These are phyloP conservation scores for Eimeria necatrix DNA, from an alignment of 169 alveolate genomes.

Conservation along the genomic window DNA sequence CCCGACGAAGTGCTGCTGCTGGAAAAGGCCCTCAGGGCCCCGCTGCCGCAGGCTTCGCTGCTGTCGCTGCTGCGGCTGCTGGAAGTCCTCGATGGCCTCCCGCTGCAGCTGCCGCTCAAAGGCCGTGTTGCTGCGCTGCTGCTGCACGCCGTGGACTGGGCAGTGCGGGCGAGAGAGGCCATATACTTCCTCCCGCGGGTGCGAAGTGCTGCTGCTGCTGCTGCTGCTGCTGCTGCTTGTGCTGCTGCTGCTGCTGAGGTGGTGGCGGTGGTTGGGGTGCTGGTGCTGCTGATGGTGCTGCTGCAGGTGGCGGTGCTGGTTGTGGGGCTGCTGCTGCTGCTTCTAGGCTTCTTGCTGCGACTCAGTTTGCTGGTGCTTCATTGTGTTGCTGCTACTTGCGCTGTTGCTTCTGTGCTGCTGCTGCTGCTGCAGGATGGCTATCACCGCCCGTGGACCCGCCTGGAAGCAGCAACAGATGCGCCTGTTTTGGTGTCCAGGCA, in stretches of 20 bases:
- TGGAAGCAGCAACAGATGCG: constrained; percentile 63
- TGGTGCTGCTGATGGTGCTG: no score
- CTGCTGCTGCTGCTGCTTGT: neutral
- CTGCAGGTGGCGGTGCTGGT: neutral
- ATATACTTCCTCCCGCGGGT: constrained; percentile 78
- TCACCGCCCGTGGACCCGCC: constrained; percentile 76
- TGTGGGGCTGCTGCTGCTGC: constrained; percentile 17
- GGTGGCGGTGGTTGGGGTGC: neutral
- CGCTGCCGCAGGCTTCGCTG: constrained; percentile 73
- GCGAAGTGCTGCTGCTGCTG: neutral
- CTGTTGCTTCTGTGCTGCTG: constrained; percentile 55
- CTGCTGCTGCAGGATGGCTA: constrained; percentile 63
- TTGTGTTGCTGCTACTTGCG: neutral
- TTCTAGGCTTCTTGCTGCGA: neutral
- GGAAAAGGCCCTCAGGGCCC: constrained; percentile 66
- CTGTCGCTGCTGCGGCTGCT: constrained; percentile 77
- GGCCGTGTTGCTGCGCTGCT: constrained; percentile 81
- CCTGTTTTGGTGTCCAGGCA: constrained; percentile 30
- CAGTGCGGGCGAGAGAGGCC: constrained; percentile 83
- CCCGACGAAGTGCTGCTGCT: constrained; percentile 23
- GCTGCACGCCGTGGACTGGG: constrained; percentile 83
- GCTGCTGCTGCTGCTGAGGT: neutral
- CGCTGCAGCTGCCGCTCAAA: constrained; percentile 82
- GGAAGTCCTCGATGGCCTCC: constrained; percentile 79
- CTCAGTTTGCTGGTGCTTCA: neutral